Evolutionary conservation across 768 basidiomycete genomes (phyloP).

Genomic region (Serpula lacrymans): DNA sequence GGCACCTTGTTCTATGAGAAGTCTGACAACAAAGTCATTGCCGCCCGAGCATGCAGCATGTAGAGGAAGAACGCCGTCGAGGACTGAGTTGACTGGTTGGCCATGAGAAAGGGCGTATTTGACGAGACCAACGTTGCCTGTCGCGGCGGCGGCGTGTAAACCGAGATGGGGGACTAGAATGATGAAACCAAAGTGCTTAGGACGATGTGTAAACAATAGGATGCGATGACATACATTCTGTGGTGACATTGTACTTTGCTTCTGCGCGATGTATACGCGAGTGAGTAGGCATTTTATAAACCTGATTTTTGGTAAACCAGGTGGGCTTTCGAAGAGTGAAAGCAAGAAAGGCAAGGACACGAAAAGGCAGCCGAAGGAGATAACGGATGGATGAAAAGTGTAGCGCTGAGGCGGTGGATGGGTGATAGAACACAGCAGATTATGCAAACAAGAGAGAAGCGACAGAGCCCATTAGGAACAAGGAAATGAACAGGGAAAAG

Average conservation of each 20-base stretch:
- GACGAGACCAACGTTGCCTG: constrained; percentile 89
- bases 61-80: constrained; percentile 94
- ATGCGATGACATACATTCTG: constrained; percentile 41
- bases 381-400: too few species aligned
- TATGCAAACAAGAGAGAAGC: too few species aligned
- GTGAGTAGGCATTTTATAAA: constrained; percentile 38
- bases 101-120: constrained; percentile 91
- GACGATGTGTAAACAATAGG: neutral
- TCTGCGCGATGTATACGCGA: constrained; percentile 38
- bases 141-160: constrained; percentile 71
- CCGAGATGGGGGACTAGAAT: constrained; percentile 71
- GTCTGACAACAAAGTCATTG: constrained; percentile 79
- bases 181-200: neutral
- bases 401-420: too few species aligned
- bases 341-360: too few species aligned
- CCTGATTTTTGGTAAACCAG: too few species aligned
- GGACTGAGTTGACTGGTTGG: constrained; percentile 93
- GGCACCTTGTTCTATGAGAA: constrained; percentile 91
- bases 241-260: constrained; percentile 50
- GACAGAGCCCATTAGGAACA: too few species aligned
- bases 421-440: too few species aligned
- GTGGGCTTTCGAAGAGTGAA: too few species aligned
- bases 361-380: too few species aligned
- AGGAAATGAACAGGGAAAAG: too few species aligned
- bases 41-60: constrained; percentile 95